Evolutionary conservation across 768 basidiomycete species (phyloP).

Genomic region (Pluteus cervinus): DNA sequence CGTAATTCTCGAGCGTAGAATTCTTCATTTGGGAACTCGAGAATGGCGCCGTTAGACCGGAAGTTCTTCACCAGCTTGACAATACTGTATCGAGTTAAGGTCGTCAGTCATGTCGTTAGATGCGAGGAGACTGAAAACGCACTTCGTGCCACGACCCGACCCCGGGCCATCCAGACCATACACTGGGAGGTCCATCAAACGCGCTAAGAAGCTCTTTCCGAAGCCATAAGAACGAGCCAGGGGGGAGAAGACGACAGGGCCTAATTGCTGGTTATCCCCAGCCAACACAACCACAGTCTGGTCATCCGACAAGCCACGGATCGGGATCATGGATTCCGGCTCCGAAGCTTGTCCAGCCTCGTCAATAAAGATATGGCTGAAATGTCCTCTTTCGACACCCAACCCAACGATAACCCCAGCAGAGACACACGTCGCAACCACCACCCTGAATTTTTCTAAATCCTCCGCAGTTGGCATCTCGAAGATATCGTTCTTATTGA

Average conservation of each 20-base stretch:
- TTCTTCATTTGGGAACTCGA: slow-evolving; percentile 48
- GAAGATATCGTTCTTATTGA: slow-evolving; percentile 36
- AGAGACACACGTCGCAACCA: slow-evolving; percentile 54
- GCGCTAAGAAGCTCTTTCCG: slow-evolving; percentile 42
- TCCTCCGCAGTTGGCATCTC: slow-evolving; percentile 35
- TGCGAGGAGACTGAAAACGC: slow-evolving; percentile 10
- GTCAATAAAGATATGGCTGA: slow-evolving; percentile 56
- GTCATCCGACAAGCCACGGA: slow-evolving; percentile 42
- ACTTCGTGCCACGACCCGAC: slow-evolving; percentile 32
- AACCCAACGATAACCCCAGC: slow-evolving; percentile 41
- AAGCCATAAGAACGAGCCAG: slow-evolving; percentile 45
- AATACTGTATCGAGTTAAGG: slow-evolving; percentile 28
- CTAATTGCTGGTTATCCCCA: slow-evolving; percentile 59
- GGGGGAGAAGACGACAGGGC: slow-evolving; percentile 47
- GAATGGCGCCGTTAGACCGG: slow-evolving; percentile 48
- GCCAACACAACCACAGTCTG: slow-evolving; percentile 50
- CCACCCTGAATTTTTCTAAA: slow-evolving; percentile 39
- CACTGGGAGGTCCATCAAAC: slow-evolving; percentile 36
- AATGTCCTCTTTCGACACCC: slow-evolving; percentile 48
- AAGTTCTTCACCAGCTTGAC: slow-evolving; percentile 59
- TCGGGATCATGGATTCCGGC: slow-evolving; percentile 48
- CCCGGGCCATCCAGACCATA: slow-evolving; percentile 25
- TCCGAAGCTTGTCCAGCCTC: slow-evolving; percentile 63
- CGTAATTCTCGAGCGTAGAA: slow-evolving; percentile 52
- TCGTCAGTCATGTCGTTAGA: not conserved